phyloP scores from a whole-genome alignment of 495 filamentous ascomycete genomes.

The Clohesyomyces aquaticus region DNA sequence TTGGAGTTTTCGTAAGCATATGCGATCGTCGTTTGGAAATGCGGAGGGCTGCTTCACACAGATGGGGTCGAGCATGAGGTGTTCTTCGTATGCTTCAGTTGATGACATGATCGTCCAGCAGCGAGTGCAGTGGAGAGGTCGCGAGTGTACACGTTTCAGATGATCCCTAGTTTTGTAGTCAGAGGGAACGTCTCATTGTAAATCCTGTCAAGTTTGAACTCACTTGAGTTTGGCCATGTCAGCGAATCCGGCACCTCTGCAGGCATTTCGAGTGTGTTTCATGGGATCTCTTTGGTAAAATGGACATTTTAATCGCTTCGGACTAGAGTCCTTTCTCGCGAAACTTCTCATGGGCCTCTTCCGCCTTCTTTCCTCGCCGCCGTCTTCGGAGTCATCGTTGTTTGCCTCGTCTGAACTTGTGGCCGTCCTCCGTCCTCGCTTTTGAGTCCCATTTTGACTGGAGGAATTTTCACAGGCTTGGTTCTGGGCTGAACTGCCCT shows the following conservation, averaged over 20 bases:
- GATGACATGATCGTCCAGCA: neutral
- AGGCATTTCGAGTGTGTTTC: neutral
- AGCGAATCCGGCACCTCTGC: constrained; percentile 5
- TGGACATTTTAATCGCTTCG: constrained; percentile 4
- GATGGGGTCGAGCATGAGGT: neutral
- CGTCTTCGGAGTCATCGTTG: neutral
- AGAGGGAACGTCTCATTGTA: neutral
- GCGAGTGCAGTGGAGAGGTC: constrained; percentile 1
- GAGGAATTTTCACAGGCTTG: neutral
- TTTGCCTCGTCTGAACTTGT: neutral
- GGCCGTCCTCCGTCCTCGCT: neutral
- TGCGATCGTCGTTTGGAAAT: constrained; percentile 12
- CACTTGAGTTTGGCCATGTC: constrained; percentile 11
- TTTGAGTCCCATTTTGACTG: neutral
- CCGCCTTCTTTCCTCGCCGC: neutral
- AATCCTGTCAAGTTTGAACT: neutral
- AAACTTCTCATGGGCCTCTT: neutral
- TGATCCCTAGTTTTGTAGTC: neutral
- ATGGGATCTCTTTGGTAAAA: neutral
- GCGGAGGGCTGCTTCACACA: neutral
- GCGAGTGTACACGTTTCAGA: constrained; percentile 7
- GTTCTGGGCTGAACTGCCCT: neutral
- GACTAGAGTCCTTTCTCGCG: neutral
- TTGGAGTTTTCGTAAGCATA: neutral
- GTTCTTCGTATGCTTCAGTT: neutral